Conservation (phyloP, 2,329 filamentous ascomycete genomes). For the Pseudogymnoascus sp. region DNA sequence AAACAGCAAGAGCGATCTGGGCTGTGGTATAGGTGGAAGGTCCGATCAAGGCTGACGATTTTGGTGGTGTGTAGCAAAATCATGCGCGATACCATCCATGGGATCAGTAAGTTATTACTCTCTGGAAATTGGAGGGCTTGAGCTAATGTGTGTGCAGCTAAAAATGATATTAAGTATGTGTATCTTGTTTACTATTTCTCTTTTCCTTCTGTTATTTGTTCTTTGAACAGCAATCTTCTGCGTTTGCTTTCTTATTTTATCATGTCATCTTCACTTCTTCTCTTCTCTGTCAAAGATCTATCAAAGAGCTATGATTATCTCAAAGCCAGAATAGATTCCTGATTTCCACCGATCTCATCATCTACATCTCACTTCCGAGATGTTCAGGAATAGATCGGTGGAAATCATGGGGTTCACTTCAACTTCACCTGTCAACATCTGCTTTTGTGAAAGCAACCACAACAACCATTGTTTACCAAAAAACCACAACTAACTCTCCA, state of each 20-base stretch:
- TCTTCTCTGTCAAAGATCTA: neutral
- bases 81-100: slow-evolving; percentile 41
- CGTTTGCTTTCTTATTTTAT: neutral
- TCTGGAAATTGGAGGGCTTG: slow-evolving; percentile 5
- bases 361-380: neutral
- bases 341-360: neutral
- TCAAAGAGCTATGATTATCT: neutral
- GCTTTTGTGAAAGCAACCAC: neutral
- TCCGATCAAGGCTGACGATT: neutral
- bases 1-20: neutral
- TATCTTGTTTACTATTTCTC: neutral
- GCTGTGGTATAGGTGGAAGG: neutral
- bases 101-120: slow-evolving; percentile 43
- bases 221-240: neutral
- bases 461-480: neutral
- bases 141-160: slow-evolving; percentile 37
- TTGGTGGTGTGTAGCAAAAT: slow-evolving; percentile 39
- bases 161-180: slow-evolving; percentile 47
- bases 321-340: neutral
- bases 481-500: neutral
- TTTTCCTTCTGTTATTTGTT: neutral
- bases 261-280: neutral
- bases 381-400: neutral
- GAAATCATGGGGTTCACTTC: neutral
- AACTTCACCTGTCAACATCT: neutral